Conservation (phyloP, 2,329 filamentous ascomycete genomes). For the Bipolaris gigantea region DNA sequence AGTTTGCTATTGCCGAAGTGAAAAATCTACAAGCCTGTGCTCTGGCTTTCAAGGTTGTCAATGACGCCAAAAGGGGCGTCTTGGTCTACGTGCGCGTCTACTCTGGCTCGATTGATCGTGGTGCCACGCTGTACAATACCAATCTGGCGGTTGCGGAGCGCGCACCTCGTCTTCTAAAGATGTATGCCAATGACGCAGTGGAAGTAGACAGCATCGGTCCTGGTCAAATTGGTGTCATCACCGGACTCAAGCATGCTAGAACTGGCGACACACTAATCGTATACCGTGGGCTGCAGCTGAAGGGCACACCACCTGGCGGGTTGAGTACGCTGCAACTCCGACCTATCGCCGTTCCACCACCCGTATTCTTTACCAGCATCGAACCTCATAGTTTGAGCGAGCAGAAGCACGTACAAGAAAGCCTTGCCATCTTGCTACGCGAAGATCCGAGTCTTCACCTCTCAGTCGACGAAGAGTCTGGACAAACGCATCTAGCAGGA, state of each 20-base stretch:
- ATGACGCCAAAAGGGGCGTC: constrained; percentile 81
- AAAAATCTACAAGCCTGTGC: constrained; percentile 69
- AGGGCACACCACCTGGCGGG: constrained; percentile 66
- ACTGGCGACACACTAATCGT: constrained; percentile 91
- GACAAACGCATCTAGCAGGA: constrained; percentile 88
- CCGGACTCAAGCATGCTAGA: constrained; percentile 84
- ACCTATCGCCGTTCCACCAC: constrained; percentile 85
- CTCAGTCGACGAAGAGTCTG: constrained; percentile 82
- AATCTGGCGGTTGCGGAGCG: constrained; percentile 78
- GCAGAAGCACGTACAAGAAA: constrained; percentile 76
- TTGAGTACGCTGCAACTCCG: constrained; percentile 78
- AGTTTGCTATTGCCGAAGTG: constrained; percentile 40
- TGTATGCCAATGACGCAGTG: constrained; percentile 84
- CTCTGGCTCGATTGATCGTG: constrained; percentile 75
- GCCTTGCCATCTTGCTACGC: constrained; percentile 75
- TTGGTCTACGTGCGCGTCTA: constrained; percentile 93
- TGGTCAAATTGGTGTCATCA: constrained; percentile 92
- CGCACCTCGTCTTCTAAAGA: constrained; percentile 79
- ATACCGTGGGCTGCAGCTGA: constrained; percentile 63
- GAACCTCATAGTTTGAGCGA: constrained; percentile 78
- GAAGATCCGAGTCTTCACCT: constrained; percentile 93
- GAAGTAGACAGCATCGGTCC: constrained; percentile 79
- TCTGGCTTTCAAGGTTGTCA: constrained; percentile 88
- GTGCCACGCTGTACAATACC: constrained; percentile 81
- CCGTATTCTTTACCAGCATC: constrained; percentile 94